Base-by-base conservation (phyloP, 2,329 filamentous ascomycete genomes). In the Akanthomyces lecanii region DNA sequence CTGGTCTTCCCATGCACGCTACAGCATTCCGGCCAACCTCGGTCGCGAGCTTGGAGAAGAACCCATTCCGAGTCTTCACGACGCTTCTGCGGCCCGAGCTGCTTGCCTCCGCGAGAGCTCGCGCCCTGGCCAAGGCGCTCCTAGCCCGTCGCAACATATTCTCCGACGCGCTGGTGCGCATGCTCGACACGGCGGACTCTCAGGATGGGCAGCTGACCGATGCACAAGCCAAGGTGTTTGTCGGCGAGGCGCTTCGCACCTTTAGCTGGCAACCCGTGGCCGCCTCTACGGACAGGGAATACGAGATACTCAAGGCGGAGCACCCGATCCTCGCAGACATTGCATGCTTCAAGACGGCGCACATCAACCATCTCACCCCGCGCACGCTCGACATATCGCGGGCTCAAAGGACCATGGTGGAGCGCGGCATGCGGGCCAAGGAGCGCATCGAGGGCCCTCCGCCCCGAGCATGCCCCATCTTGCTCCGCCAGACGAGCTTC, bases 331-430 rank as follows among this genome's bases (percentile, higher is more conserved):
- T 83, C 4, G 80, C 80, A 0, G 81, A 83, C 61, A 77, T 83
- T 48, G 78, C 71, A 0, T 74, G 69, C 55, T 77, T 77, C 64
- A 67, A 66, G 6, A 78, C 72, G 33, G 71, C 79, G 1, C 82
- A 84, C 65, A 81, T 84, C 67, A 84, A 84, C 64, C 82, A 84
- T 61, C 74, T 84, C 1, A 83, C 82, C 0, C 82, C 82, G 0
- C 73, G 80, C 1, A 81, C 80, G 0, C 70, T 83, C 4, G 77
- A 83, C 61, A 84, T 84, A 30, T 72, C 76, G 11, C 67, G 73
- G 0, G 79, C 76, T 0, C 80, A 83, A 60, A 52, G 66, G 2
- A 65, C 67, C 3, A 84, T 85, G 82, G 55, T 69, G 0, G 63
- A 66, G 1, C 68, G 69, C 2, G 77, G 77, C 0, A 72, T 85